Base-by-base conservation (phyloP, 163 green algal genomes). In the Chlamydomonas reinhardtii region DNA sequence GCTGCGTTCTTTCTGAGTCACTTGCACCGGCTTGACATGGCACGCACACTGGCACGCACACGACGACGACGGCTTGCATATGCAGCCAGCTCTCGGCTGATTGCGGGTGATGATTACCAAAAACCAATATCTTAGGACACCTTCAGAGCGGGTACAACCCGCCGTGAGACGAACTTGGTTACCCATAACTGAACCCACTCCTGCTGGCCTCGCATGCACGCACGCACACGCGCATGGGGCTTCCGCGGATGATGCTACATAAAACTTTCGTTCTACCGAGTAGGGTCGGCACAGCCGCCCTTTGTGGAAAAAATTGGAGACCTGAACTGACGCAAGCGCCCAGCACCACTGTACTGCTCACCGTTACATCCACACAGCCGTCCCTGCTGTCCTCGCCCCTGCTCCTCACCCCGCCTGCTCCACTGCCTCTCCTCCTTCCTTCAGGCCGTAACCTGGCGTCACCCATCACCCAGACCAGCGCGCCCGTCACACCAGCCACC, bases 1-100 rank as follows among this genome's bases (percentile, higher is more conserved):
- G 93, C 92, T 96, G 93, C 93, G 93, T 96, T 96, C 93, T 96
- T 96, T 89, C 93, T 89, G 93, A 96, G 89, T 91, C 92, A 88
- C n/a, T n/a, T n/a, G n/a, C n/a, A n/a, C n/a, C n/a, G n/a, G n/a
- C n/a, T n/a, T n/a, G n/a, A n/a, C 76, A n/a, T 54, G 29, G 54
- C 39, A 48, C 39, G 39, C 5, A 5, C 39, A 17, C 39, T 16
- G 62, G n/a, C 61, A 82, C 27, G 43, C 2, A 15, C 71, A 74
- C 14, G 15, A 24, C 39, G 43, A 34, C 0, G 16, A 65, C 56
- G 43, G 34, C 80, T 68, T 43, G 25, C 27, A 29, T 34, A 73
- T 64, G 56, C 56, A 24, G 56, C 56, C 17, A 3, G 11, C 56
- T 9, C 56, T 27, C 6, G 12, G 59, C 43, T 27, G 35, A 32